Conservation (phyloP, 202 grass and related monocot species). For the Schoenoplectus tabernaemontani region DNA sequence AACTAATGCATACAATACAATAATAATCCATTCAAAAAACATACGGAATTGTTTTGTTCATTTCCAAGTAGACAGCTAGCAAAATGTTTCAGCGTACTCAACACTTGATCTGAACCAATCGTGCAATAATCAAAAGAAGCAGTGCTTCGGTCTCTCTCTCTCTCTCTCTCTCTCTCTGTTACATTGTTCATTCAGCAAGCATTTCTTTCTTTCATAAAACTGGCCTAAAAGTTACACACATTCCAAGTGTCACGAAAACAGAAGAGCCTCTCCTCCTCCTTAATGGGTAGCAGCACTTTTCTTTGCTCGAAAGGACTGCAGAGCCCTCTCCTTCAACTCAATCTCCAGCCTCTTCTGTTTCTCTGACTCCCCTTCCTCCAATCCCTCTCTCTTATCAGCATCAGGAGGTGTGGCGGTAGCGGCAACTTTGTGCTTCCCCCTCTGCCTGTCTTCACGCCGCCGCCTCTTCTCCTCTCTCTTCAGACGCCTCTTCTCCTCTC, state of each 20-base stretch:
- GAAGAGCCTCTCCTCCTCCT: background rate
- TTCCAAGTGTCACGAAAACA: background rate
- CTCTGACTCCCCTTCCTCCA: slow-evolving; percentile 43
- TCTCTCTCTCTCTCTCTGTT: background rate
- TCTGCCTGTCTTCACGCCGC: slow-evolving; percentile 59
- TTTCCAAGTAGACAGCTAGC: background rate
- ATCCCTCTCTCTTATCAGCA: slow-evolving; percentile 37
- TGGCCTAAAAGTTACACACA: background rate
- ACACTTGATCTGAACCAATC: background rate
- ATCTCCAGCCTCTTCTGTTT: slow-evolving; percentile 63
- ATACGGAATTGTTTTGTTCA: background rate
- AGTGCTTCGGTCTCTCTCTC: background rate
- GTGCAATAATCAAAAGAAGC: background rate
- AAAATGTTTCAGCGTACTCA: background rate
- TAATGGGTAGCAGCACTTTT: slow-evolving; percentile 36
- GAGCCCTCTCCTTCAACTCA: slow-evolving; percentile 68
- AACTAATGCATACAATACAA: background rate
- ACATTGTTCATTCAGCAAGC: background rate
- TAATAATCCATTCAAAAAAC: slow-evolving; percentile 14
- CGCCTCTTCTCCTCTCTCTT: slow-evolving; percentile 70
- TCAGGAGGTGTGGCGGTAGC: slow-evolving; percentile 24
- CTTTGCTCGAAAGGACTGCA: slow-evolving; percentile 66
- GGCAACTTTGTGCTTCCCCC: slow-evolving; percentile 32
- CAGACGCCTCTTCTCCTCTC: slow-evolving; percentile 53
- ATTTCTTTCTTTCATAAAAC: background rate